A percentile compares a stretch with the other conserved stretches of the same genome.
Evolutionary conservation across 1,139 yeast species (phyloP).

Genomic region (Spencermartinsiella ligniputridi): DNA sequence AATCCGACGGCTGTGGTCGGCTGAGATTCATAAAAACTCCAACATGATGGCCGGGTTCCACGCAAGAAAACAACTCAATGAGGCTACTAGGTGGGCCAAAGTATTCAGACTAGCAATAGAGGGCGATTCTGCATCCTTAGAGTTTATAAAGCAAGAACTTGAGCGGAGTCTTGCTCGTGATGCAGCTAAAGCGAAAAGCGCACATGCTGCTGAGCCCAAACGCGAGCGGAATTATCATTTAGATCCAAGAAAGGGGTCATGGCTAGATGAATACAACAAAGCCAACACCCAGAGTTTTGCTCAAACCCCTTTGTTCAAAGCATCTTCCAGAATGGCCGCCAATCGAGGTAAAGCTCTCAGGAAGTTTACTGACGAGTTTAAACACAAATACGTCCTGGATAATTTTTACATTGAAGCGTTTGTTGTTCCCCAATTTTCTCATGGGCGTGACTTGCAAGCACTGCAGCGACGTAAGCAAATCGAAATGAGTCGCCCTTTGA

Average conservation of each 20-base stretch:
- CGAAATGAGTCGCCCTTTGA: conserved; percentile 5
- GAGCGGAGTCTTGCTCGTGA: background rate
- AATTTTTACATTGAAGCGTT: conserved; percentile 18
- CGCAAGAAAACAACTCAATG: conserved; percentile 15
- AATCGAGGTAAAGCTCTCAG: background rate
- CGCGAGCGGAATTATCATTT: background rate
- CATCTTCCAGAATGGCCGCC: background rate
- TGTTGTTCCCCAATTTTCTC: conserved; percentile 18
- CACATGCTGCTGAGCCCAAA: background rate
- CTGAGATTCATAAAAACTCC: conserved; percentile 6
- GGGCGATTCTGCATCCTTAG: background rate
- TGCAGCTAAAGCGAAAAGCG: background rate
- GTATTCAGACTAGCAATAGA: conserved; percentile 8
- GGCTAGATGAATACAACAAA: conserved; percentile 10
- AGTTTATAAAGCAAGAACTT: background rate
- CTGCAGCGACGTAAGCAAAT: conserved; percentile 1
- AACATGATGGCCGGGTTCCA: conserved; percentile 14
- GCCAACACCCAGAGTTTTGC: background rate
- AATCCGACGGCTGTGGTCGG: conserved; percentile 3
- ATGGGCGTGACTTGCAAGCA: background rate
- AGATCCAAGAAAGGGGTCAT: background rate
- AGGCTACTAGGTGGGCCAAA: conserved; percentile 20
- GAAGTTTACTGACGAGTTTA: background rate
- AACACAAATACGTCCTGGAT: conserved; percentile 13
- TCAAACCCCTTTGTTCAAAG: background rate